Evolutionary conservation across 164 flowering plant species (phyloP).

Genomic region (Saururus chinensis): DNA sequence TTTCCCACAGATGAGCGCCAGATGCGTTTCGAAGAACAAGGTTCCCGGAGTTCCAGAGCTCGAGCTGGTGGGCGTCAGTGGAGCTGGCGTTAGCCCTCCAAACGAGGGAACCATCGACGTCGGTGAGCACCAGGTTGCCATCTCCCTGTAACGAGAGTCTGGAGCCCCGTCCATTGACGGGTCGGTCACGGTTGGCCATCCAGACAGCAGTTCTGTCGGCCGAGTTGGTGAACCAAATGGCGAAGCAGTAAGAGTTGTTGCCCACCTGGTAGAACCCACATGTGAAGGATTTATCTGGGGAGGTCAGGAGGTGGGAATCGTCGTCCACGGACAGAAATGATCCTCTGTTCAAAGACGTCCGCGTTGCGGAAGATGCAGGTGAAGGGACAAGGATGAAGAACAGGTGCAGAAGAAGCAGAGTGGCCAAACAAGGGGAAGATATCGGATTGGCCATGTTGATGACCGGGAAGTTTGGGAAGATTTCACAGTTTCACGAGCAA

Average conservation of each 20-base stretch:
- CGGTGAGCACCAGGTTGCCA: conserved; percentile 10
- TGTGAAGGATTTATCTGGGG: conserved; percentile 12
- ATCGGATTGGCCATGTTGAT: too few species aligned
- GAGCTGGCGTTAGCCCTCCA: conserved; percentile 10
- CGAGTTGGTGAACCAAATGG: conserved; percentile 15
- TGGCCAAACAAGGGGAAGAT: neutral
- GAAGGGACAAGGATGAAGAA: neutral
- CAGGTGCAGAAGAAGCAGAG: neutral
- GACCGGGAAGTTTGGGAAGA: too few species aligned
- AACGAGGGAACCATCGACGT: conserved; percentile 4
- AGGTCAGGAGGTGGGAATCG: conserved; percentile 7
- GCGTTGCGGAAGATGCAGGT: neutral
- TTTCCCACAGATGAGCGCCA: conserved; percentile 7
- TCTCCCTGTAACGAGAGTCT: conserved; percentile 1
- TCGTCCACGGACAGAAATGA: conserved; percentile 10
- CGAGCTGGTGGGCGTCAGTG: conserved; percentile 2
- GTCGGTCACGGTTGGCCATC: conserved; percentile 14
- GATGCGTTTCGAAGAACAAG: conserved; percentile 5
- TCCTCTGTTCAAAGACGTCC: conserved; percentile 5
- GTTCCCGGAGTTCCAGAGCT: conserved; percentile 12
- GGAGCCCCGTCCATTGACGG: conserved; percentile 10
- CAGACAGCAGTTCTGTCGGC: conserved; percentile 11
- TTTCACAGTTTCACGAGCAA: too few species aligned
- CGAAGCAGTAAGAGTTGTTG: conserved; percentile 9
- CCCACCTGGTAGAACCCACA: conserved; percentile 16